Evolutionary conservation across 192 early-diverging fungal species (phyloP).

Genomic region (Coemansia guatemalensis): DNA sequence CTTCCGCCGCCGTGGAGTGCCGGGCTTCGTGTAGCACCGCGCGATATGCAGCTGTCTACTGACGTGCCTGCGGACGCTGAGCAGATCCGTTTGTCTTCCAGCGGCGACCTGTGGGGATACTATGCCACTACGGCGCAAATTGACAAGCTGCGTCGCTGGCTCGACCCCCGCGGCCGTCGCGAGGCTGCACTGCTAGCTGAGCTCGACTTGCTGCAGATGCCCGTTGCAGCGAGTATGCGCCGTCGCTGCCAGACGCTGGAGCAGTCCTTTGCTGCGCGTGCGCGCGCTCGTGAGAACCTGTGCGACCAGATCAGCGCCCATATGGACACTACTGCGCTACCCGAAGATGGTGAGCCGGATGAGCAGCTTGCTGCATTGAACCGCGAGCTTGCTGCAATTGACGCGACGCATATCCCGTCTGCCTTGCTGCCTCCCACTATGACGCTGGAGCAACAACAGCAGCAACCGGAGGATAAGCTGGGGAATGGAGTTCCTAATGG

Average conservation of each 20-base stretch:
- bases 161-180: conserved; percentile 75
- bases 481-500: background rate
- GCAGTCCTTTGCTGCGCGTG: conserved; percentile 23
- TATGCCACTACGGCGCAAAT: conserved; percentile 58
- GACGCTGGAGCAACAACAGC: background rate
- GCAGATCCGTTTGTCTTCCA: conserved; percentile 1
- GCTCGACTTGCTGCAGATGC: conserved; percentile 54
- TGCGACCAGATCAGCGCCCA: conserved; percentile 24
- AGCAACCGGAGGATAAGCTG: background rate
- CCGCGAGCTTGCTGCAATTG: conserved; percentile 23
- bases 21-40: conserved; percentile 15
- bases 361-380: conserved; percentile 11
- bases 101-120: conserved; percentile 54
- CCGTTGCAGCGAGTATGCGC: conserved; percentile 57
- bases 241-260: conserved; percentile 54
- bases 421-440: conserved; percentile 33
- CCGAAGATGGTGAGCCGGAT: conserved; percentile 4
- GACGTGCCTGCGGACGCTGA: conserved; percentile 14
- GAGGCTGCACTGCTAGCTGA: conserved; percentile 65
- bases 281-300: conserved; percentile 23
- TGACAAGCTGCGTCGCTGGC: conserved; percentile 67
- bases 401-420: conserved; percentile 14
- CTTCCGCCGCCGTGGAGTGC: conserved; percentile 45
- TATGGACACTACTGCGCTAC: background rate
- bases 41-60: conserved; percentile 15